phyloP scores from a whole-genome alignment of 1,139 yeast species.

The Geotrichum australiense region DNA sequence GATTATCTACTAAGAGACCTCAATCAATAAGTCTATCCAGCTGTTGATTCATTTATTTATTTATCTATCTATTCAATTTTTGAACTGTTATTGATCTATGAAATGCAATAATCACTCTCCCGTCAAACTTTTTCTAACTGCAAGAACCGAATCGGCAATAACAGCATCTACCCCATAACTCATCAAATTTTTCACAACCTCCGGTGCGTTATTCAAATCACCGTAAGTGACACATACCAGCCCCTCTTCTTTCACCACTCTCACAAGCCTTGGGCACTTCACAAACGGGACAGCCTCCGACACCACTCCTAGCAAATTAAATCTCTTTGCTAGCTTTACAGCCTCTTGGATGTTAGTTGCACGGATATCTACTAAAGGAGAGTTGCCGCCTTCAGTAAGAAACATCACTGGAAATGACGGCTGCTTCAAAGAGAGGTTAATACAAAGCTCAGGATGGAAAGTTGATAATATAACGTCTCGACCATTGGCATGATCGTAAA shows the following conservation, averaged over 20 bases:
- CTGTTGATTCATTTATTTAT: too few species aligned
- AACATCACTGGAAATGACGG: constrained; percentile 77
- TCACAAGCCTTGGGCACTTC: constrained; percentile 79
- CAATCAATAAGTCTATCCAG: too few species aligned
- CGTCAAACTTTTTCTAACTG: constrained; percentile 78
- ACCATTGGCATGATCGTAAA: constrained; percentile 71
- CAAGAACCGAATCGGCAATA: constrained; percentile 89
- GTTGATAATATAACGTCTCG: constrained; percentile 88
- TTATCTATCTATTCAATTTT: too few species aligned
- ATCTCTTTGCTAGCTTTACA: constrained; percentile 79
- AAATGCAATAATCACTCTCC: too few species aligned
- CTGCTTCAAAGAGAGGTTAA: constrained; percentile 79
- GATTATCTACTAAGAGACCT: too few species aligned
- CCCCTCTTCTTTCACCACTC: constrained; percentile 83
- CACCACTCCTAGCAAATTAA: constrained; percentile 91
- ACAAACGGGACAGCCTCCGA: constrained; percentile 82
- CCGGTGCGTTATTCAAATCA: constrained; percentile 74
- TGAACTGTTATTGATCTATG: too few species aligned
- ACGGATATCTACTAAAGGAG: constrained; percentile 77
- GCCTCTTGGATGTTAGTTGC: constrained; percentile 88
- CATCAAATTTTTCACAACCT: constrained; percentile 78
- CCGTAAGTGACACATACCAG: constrained; percentile 95
- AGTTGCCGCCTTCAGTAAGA: constrained; percentile 82
- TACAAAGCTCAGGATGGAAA: constrained; percentile 90
- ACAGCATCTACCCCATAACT: constrained; percentile 96